phyloP scores from a whole-genome alignment of 1,139 yeast genomes.

The Wickerhamiella infanticola region DNA sequence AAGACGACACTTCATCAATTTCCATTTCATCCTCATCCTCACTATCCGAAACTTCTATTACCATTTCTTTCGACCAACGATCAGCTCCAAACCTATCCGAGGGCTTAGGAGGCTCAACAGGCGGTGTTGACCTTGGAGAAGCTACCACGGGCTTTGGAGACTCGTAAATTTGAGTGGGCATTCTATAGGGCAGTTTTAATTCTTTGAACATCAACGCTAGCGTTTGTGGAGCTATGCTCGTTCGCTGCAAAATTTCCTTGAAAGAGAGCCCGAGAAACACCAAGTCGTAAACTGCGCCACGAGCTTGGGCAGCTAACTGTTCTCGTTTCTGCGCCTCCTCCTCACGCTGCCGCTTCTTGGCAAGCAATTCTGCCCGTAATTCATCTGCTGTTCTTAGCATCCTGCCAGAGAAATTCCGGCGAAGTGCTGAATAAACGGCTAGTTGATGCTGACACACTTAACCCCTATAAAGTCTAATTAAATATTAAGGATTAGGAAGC shows the following conservation, averaged over 20 bases:
- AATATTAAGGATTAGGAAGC: slow-evolving; percentile 11
- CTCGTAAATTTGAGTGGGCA: neutral
- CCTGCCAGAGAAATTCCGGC: neutral
- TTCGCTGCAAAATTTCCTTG: slow-evolving; percentile 17
- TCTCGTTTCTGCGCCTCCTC: slow-evolving; percentile 3
- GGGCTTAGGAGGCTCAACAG: neutral
- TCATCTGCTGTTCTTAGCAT: slow-evolving; percentile 2
- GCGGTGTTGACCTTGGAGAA: neutral
- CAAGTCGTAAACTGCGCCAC: slow-evolving; percentile 17
- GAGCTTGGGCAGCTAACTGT: slow-evolving; percentile 5
- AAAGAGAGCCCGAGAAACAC: slow-evolving; percentile 19
- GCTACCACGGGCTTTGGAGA: neutral
- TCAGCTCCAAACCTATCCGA: slow-evolving; percentile 23
- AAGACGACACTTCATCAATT: neutral
- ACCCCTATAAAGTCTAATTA: too few species aligned
- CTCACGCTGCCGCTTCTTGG: slow-evolving; percentile 7
- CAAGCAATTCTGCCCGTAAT: slow-evolving; percentile 10
- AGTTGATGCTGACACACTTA: neutral
- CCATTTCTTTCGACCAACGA: slow-evolving; percentile 17
- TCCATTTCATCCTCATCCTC: slow-evolving; percentile 2
- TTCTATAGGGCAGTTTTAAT: neutral
- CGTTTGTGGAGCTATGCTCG: neutral
- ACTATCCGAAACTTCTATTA: slow-evolving; percentile 15
- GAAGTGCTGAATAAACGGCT: too few species aligned
- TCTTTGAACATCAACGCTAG: neutral